Evolutionary conservation across 345 rosid genomes (phyloP), one percentile per base, ranked within the genome.

Genomic region (Corymbia maculata): DNA sequence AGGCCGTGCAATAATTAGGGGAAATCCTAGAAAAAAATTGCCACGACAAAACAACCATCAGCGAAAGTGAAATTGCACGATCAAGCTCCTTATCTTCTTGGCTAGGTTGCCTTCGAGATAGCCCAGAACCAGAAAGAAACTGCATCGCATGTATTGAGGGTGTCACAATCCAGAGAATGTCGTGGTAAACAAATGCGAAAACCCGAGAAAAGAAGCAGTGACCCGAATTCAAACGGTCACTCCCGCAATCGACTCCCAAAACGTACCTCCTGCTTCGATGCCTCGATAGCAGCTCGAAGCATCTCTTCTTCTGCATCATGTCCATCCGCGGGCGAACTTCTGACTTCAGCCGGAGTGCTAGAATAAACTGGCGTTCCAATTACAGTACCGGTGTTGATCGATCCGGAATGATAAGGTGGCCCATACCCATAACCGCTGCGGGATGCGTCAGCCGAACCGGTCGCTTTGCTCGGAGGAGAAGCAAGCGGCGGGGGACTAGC

Each of bases 201-300:
- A 44, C 26, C 26, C 11, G 10, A 24, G 45, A 52, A 85, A 7
- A 85, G 26, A 7, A 85, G 26, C 49, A 17, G 28, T 19, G 87
- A 5, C 47, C 49, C 49, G 2, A 36, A 42, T 36, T 75, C 82
- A 11, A 51, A 52, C 36, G 64, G 32, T 87, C 57, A 87, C 88
- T n/a, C 47, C 30, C 42, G 87, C 89, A 86, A 89, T 88, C 44
- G 49, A 45, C 87, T 68, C 85, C 36, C 52, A 59, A 59, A 86
- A 88, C 82, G 90, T 52, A 89, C 93, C 89, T 94, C 97, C 85
- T 86, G 91, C 90, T 90, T 93, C 26, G 99, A 97, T 92, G 98
- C 97, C 93, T 94, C 97, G 85, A 96, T 93, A 52, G 98, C 99
- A 87, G 93, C 91, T 91, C 91, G 95, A 85, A 96, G 68, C 97